Base-by-base conservation (phyloP, 2,329 filamentous ascomycete species). In the Dryadomyces quercivorus region DNA sequence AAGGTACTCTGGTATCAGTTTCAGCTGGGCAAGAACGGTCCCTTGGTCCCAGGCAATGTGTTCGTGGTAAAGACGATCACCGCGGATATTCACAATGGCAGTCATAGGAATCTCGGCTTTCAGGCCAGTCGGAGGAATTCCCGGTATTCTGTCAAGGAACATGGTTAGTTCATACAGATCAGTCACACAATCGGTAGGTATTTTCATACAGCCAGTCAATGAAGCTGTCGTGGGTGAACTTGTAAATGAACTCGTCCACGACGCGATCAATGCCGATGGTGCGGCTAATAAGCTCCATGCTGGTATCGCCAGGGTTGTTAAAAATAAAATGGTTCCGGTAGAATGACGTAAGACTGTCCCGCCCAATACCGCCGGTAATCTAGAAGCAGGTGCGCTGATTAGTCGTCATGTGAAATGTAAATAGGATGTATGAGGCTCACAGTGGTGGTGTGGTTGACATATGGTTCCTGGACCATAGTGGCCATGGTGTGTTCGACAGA, bases 401-500 rank as follows among this genome's bases (percentile, higher is more conserved):
- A 44, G 18, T 44, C 9, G n/a, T 16, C 5, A 3, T 18, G 4
- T 9, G 5, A n/a, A 20, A 44, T 4, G 18, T n/a, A n/a, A 13
- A 9, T 44, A 12, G n/a, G n/a, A 44, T 46, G 9, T 22, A n/a
- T 2, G n/a, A 26, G 44, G 9, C 52, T n/a, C 40, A 82, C 74
- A 0, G 85, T 88, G 0, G 85, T 83, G 2, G 89, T 73, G 63
- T 90, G 84, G 63, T 90, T 90, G 1, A 91, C 86, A 62, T 90
- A 89, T 1, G 86, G 86, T 64, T 88, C 81, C 50, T 82, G 74
- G 1, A 89, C 85, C 86, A 91, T 90, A 0, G 86, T 90, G n/a
- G 74, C 75, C 86, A 91, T 90, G 0, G 86, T 91, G 59, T 81
- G 78, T 58, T 81, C 80, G 0, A 88, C 85, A 2, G 79, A 80